phyloP scores from a whole-genome alignment of 2,329 filamentous ascomycete genomes.

The Epichloe baconii region DNA sequence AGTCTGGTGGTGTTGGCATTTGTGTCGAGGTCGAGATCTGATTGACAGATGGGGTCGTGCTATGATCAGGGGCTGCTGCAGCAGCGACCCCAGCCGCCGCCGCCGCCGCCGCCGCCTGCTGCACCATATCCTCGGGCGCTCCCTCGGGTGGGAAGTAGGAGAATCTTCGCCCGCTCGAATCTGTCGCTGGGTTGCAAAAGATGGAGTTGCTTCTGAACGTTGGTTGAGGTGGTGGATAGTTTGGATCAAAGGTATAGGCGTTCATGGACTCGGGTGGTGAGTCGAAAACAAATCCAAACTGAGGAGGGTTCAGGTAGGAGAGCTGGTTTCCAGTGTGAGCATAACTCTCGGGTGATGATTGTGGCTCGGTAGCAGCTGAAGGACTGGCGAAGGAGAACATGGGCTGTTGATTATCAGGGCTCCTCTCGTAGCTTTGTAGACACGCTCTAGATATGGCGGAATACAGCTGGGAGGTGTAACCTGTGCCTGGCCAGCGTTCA shows the following conservation, averaged over 20 bases:
- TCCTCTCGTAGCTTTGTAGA: slow-evolving; percentile 68
- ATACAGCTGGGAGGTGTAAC: slow-evolving; percentile 74
- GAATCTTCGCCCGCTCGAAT: slow-evolving; percentile 42
- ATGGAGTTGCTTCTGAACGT: slow-evolving; percentile 55
- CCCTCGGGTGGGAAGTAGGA: slow-evolving; percentile 51
- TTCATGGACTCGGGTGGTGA: slow-evolving; percentile 40
- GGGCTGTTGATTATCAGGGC: slow-evolving; percentile 11
- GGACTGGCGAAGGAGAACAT: slow-evolving; percentile 23
- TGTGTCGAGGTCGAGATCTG: slow-evolving; percentile 20
- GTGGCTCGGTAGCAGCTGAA: slow-evolving; percentile 17
- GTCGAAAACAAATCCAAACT: slow-evolving; percentile 47
- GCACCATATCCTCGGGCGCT: slow-evolving; percentile 20
- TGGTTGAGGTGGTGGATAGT: slow-evolving; percentile 31
- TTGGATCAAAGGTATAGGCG: slow-evolving; percentile 29
- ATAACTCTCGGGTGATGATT: slow-evolving; percentile 19
- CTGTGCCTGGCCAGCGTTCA: slow-evolving; percentile 83
- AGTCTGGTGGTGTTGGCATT: slow-evolving; percentile 32
- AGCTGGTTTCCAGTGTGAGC: slow-evolving; percentile 17
- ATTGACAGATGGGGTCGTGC: slow-evolving; percentile 16
- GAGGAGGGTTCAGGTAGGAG: slow-evolving; percentile 34
- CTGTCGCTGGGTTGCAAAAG: slow-evolving; percentile 45
- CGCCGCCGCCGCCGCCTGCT: slow-evolving; percentile 10
- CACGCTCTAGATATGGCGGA: slow-evolving; percentile 75
- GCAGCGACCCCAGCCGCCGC: slow-evolving; percentile 16
- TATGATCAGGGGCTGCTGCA: slow-evolving; percentile 15